Conservation (phyloP, 345 rosid genomes). For the Combretum micranthum region DNA sequence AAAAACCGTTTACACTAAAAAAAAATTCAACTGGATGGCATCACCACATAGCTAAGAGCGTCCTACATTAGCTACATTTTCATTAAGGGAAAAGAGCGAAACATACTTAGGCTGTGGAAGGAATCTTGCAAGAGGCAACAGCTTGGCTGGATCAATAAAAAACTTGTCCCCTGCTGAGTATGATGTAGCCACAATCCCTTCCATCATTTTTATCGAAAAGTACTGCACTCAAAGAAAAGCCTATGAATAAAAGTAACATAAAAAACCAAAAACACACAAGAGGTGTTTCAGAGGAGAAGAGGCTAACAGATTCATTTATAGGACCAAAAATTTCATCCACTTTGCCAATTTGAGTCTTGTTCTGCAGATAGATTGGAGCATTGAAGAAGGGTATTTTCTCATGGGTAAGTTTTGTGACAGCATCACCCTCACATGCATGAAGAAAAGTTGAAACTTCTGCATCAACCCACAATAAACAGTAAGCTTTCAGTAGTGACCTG, state of each 20-base stretch:
- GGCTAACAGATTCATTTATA: conserved; percentile 83
- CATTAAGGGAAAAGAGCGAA: conserved; percentile 3
- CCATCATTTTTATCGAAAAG: conserved; percentile 90
- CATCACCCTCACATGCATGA: conserved; percentile 96
- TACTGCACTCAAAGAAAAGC: conserved; percentile 21
- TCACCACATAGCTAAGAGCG: too few relatives aligned
- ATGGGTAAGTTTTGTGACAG: conserved; percentile 73
- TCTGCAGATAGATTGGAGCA: conserved; percentile 75
- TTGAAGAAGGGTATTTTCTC: conserved; percentile 84
- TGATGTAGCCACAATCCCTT: conserved; percentile 89
- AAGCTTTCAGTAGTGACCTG: background rate
- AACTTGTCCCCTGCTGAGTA: conserved; percentile 72
- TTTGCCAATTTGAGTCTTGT: conserved; percentile 90
- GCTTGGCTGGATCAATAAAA: conserved; percentile 71
- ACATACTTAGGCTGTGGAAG: conserved; percentile 90
- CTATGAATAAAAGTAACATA: background rate
- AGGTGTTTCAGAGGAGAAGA: background rate
- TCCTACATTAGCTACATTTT: too few relatives aligned
- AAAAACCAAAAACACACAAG: background rate
- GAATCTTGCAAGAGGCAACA: conserved; percentile 79
- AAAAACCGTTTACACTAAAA: background rate
- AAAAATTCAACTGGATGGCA: too few relatives aligned
- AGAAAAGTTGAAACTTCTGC: conserved; percentile 73
- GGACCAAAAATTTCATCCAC: conserved; percentile 97
- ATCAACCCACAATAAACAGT: conserved; percentile 5